These are phyloP conservation scores for Solanum aculeatissimum DNA, from an alignment of 305 asterid species.

Conservation along the genomic window DNA sequence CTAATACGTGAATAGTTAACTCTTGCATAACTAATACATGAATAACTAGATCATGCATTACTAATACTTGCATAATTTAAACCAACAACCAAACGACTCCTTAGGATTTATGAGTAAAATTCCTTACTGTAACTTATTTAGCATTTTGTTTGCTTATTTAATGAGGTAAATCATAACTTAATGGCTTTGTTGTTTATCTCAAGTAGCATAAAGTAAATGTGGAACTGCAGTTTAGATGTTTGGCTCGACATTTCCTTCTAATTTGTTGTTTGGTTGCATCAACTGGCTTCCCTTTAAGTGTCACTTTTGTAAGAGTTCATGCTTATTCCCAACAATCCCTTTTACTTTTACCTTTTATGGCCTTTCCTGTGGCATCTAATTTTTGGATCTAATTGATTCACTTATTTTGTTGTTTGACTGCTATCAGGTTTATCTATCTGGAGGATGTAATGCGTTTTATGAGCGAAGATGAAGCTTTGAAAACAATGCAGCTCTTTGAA, in stretches of 20 bases:
- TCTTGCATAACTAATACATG: not conserved
- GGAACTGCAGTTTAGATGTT: not conserved
- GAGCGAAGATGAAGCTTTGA: conserved; percentile 37
- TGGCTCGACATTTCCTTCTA: not conserved
- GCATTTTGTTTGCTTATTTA: not conserved
- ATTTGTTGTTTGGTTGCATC: not conserved
- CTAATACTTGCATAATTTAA: not conserved
- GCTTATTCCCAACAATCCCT: not conserved
- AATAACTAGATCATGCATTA: not conserved
- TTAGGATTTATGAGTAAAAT: not conserved
- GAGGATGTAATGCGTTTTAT: conserved; percentile 33
- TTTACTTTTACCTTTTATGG: not conserved
- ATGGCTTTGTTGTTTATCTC: not conserved
- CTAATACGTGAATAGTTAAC: not conserved
- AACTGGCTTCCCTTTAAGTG: not conserved
- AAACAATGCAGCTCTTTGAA: conserved; percentile 23
- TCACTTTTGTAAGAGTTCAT: not conserved
- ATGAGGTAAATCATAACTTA: not conserved
- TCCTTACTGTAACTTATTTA: not conserved
- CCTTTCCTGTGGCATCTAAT: not conserved
- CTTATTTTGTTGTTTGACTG: not conserved
- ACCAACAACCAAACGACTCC: not conserved
- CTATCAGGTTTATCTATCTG: conserved; percentile 17
- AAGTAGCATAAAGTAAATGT: not conserved
- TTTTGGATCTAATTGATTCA: not conserved